These are phyloP conservation scores for Peronosclerospora sorghi DNA, from an alignment of 352 stramenopile species.

Conservation along the genomic window DNA sequence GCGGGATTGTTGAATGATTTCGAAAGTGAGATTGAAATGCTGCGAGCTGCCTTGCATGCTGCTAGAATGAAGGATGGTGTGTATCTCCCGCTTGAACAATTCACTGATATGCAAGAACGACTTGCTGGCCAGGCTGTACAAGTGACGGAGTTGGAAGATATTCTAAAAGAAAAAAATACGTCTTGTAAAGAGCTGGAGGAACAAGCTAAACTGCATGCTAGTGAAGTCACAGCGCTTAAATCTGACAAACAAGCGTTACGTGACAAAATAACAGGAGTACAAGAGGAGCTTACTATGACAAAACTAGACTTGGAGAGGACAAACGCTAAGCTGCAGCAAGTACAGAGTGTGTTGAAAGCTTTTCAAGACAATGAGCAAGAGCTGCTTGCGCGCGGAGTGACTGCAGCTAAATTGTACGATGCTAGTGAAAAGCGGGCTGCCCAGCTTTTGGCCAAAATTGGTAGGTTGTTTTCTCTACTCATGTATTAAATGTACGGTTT, in stretches of 20 bases:
- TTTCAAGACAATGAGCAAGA: conserved; percentile 49
- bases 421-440: conserved; percentile 40
- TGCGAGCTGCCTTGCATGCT: conserved; percentile 67
- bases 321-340: conserved; percentile 14
- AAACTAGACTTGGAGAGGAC: conserved; percentile 27
- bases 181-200: conserved; percentile 68
- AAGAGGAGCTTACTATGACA: conserved; percentile 22
- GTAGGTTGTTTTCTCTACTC: conserved; percentile 8
- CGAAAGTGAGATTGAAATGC: conserved; percentile 81
- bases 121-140: conserved; percentile 62
- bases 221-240: conserved; percentile 33
- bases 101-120: conserved; percentile 85
- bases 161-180: conserved; percentile 52
- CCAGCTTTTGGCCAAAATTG: conserved; percentile 47
- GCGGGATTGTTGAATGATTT: conserved; percentile 87
- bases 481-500: background rate
- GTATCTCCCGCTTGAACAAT: conserved; percentile 82
- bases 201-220: conserved; percentile 35
- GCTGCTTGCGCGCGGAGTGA: conserved; percentile 39
- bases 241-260: conserved; percentile 34
- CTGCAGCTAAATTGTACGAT: conserved; percentile 38
- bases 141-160: conserved; percentile 71
- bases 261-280: conserved; percentile 24
- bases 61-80: conserved; percentile 89
- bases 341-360: conserved; percentile 21